Percentiles rank a stretch among this genome's conserved stretches.
These are phyloP conservation scores for Trypanosoma rangeli DNA, from an alignment of 208 protist species.

Conservation along the genomic window DNA sequence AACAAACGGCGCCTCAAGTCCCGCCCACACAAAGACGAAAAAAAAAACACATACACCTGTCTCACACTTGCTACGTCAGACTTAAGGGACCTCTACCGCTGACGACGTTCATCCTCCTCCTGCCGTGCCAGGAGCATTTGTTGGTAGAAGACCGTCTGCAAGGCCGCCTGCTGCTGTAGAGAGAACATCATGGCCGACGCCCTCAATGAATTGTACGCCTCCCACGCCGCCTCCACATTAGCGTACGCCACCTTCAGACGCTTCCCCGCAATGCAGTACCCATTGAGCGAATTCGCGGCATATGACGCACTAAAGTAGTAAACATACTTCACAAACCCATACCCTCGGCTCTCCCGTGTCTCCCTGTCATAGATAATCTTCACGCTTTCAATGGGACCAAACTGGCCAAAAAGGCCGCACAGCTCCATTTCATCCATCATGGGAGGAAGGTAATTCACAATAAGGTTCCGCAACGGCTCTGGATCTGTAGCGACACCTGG, in stretches of 20 bases:
- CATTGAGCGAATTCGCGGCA: slow-evolving; percentile 78
- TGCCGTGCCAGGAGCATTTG: slow-evolving; percentile 55
- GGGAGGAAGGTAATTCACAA: slow-evolving; percentile 87
- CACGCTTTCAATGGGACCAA: slow-evolving; percentile 82
- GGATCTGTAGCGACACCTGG: slow-evolving; percentile 38
- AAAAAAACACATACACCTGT: not conserved
- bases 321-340: slow-evolving; percentile 88
- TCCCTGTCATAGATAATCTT: slow-evolving; percentile 89
- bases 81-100: not conserved
- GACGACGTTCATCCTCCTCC: slow-evolving; percentile 5
- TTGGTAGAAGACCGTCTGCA: slow-evolving; percentile 67
- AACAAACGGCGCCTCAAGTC: too few species aligned
- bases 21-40: slow-evolving; percentile 1
- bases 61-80: not conserved
- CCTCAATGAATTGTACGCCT: slow-evolving; percentile 52
- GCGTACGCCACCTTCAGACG: slow-evolving; percentile 87
- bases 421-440: slow-evolving; percentile 76
- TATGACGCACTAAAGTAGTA: slow-evolving; percentile 84
- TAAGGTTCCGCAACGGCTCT: slow-evolving; percentile 75
- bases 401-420: slow-evolving; percentile 73
- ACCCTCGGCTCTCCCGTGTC: slow-evolving; percentile 78
- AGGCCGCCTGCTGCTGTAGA: slow-evolving; percentile 50
- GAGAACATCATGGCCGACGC: slow-evolving; percentile 51
- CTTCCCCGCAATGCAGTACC: slow-evolving; percentile 77
- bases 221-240: slow-evolving; percentile 57